Conservation (phyloP, 116 monocot genomes). For the Dioscorea cayenensis region DNA sequence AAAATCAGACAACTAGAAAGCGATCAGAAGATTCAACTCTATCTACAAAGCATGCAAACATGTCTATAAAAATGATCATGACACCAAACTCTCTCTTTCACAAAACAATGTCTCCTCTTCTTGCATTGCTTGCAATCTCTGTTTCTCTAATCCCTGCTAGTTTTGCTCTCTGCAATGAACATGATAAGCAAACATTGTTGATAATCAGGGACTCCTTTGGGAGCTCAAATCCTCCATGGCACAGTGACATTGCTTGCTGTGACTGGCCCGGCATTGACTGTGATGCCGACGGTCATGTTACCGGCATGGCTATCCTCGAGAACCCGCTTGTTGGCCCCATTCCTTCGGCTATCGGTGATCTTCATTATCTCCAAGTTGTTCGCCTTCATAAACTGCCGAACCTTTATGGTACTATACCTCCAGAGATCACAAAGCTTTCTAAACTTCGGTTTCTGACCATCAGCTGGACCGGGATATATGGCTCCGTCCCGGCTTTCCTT, state of each 20-base stretch:
- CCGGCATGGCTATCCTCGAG: background rate
- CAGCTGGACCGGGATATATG: constrained; percentile 13
- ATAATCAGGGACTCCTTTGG: background rate
- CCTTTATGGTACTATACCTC: constrained; percentile 13
- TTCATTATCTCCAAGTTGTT: constrained; percentile 6
- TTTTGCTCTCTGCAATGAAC: background rate
- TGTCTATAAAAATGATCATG: no score
- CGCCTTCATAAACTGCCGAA: constrained; percentile 7
- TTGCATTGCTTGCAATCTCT: no score
- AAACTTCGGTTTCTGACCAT: constrained; percentile 3
- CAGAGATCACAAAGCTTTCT: constrained; percentile 2
- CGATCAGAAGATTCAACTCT: no score
- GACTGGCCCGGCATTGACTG: constrained; percentile 36
- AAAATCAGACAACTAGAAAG: no score
- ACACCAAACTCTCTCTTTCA: no score
- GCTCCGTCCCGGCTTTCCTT: constrained; percentile 36
- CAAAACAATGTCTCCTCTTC: no score
- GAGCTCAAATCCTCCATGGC: background rate
- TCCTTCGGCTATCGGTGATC: constrained; percentile 9
- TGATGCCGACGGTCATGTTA: constrained; percentile 22
- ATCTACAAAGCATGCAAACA: no score
- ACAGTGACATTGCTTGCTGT: constrained; percentile 25
- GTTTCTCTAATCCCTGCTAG: background rate
- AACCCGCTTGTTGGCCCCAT: background rate
- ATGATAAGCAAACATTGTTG: background rate